These are phyloP conservation scores for Quercus phellos DNA, from an alignment of 331 rosid species.

Conservation along the genomic window DNA sequence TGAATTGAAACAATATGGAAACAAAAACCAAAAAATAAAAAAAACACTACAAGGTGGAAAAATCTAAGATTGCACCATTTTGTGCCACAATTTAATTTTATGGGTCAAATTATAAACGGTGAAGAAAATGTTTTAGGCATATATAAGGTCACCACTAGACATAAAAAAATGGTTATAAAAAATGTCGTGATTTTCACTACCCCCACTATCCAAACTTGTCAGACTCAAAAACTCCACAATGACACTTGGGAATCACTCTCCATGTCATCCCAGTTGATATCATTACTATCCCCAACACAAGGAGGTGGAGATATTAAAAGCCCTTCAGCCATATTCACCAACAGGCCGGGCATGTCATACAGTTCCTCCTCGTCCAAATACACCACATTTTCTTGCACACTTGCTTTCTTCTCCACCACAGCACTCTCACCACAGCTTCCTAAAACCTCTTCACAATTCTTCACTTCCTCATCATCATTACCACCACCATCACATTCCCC, in stretches of 20 bases:
- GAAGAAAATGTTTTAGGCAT: too few species aligned
- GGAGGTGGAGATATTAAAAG: slow-evolving; percentile 53
- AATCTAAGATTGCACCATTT: too few species aligned
- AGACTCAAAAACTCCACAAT: slow-evolving; percentile 28
- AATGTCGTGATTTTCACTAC: too few species aligned
- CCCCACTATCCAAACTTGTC: neutral
- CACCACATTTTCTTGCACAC: neutral
- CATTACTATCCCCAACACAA: neutral
- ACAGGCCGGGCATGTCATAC: slow-evolving; percentile 37
- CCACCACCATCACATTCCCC: neutral
- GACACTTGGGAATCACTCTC: slow-evolving; percentile 22
- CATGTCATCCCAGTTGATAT: slow-evolving; percentile 21
- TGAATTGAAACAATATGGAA: too few species aligned
- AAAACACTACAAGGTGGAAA: too few species aligned
- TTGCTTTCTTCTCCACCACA: neutral
- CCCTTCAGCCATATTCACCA: slow-evolving; percentile 54
- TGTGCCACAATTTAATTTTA: too few species aligned
- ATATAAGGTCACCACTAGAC: too few species aligned
- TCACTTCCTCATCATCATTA: neutral
- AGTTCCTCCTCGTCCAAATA: slow-evolving; percentile 31
- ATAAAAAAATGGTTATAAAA: too few species aligned
- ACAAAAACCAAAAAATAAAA: too few species aligned
- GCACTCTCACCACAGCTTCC: slow-evolving; percentile 14
- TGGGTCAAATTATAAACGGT: too few species aligned
- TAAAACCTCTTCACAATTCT: neutral